These are phyloP conservation scores for Cyclospora cayetanensis DNA, from an alignment of 169 alveolate genomes.

Conservation along the genomic window DNA sequence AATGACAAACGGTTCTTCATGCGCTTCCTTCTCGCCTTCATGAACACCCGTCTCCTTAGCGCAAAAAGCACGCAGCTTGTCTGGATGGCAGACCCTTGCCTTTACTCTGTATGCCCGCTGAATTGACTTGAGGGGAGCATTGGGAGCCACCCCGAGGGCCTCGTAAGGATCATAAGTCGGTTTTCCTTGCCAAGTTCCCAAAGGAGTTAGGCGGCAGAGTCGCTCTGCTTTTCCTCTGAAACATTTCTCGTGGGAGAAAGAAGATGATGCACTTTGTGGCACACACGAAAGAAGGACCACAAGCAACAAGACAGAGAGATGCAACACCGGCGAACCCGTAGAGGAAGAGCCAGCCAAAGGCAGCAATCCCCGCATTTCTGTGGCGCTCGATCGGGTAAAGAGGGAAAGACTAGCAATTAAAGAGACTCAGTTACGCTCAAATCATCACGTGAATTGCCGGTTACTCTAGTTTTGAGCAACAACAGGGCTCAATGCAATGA, in stretches of 20 bases:
- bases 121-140: neutral
- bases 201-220: constrained; percentile 16
- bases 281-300: too few species aligned
- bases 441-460: too few species aligned
- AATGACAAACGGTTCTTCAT: neutral
- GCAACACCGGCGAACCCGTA: too few species aligned
- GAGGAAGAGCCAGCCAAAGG: too few species aligned
- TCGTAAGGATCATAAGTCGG: constrained; percentile 7
- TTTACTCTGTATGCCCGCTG: neutral
- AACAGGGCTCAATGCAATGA: too few species aligned
- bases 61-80: neutral
- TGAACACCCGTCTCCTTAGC: neutral
- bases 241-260: neutral
- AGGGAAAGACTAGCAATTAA: too few species aligned
- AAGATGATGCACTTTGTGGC: too few species aligned
- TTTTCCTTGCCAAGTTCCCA: neutral
- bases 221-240: neutral
- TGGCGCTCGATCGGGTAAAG: too few species aligned
- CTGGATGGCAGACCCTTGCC: neutral
- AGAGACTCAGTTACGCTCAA: too few species aligned
- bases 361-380: too few species aligned
- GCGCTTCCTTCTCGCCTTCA: neutral
- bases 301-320: too few species aligned
- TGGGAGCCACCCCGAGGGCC: neutral
- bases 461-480: too few species aligned